Evolutionary conservation across 805 yeast genomes (phyloP).

Genomic region (Diddensiella transvaalensis): DNA sequence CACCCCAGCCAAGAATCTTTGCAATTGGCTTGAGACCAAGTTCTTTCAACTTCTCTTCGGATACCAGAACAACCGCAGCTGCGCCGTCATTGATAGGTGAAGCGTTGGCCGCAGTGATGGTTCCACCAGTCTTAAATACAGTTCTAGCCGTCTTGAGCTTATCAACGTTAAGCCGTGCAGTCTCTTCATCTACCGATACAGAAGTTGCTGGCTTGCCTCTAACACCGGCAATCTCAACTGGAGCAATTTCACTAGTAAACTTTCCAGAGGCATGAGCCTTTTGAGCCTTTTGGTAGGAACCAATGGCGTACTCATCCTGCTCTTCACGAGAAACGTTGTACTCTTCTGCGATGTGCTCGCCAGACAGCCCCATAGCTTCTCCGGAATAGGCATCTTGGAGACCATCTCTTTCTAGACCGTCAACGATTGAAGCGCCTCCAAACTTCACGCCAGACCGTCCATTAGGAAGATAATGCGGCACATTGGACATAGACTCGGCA

Average conservation of each 20-base stretch:
- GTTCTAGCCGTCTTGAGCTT: constrained; percentile 83
- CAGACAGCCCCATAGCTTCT: constrained; percentile 92
- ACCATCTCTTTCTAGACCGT: constrained; percentile 92
- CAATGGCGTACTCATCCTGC: constrained; percentile 86
- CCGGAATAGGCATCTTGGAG: constrained; percentile 86
- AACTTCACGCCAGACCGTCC: constrained; percentile 88
- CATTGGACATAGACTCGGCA: constrained; percentile 94
- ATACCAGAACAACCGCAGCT: constrained; percentile 87
- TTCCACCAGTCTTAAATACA: constrained; percentile 92
- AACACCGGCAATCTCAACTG: constrained; percentile 81
- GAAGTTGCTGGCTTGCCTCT: constrained; percentile 81
- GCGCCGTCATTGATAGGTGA: constrained; percentile 97
- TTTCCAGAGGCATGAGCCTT: constrained; percentile 77
- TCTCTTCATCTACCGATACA: constrained; percentile 80
- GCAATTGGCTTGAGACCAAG: constrained; percentile 87
- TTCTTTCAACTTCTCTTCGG: constrained; percentile 80
- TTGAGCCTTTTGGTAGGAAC: constrained; percentile 82
- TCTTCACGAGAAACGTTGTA: constrained; percentile 72
- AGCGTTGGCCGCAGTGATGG: constrained; percentile 96
- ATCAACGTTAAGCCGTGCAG: constrained; percentile 67
- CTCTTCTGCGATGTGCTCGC: constrained; percentile 92
- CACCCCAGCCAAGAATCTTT: constrained; percentile 91
- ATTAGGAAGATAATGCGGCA: constrained; percentile 85
- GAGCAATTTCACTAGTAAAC: constrained; percentile 77
- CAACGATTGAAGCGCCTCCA: constrained; percentile 76